Base-by-base conservation (phyloP, 208 protist genomes). In the Trypanosoma congolense region DNA sequence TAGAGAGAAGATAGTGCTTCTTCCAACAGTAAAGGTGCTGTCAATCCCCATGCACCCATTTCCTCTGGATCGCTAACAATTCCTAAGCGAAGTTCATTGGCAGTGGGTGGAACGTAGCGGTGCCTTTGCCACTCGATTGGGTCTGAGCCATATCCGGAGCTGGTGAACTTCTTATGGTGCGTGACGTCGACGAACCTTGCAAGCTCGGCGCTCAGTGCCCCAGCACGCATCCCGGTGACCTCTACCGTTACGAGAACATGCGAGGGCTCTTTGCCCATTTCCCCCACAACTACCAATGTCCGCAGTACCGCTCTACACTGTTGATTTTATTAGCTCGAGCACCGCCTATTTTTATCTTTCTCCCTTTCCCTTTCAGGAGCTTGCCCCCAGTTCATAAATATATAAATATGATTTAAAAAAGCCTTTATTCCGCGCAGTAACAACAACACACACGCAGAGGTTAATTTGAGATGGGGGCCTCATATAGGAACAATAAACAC, bases 11-110 rank as follows among this genome's bases (percentile, higher is more conserved):
- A 31, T 24, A 24, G 1, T 0, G 42, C 30, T 18, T 40, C 21
- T 35, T 64, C 49, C 35, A 87, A 52, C 12, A 57, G 14, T 25
- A 87, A 30, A 16, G 80, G 73, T 47, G 54, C 60, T 14, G 56
- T 48, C 0, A 55, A 47, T 5, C 80, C 80, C 80, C 80, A 88
- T 21, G 54, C 54, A 26, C 80, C 80, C 42, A 83, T 70, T 31
- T 53, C 55, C 5, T 55, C 56, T 14, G 53, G 50, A 6, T 38
- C 66, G 6, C 58, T 56, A 12, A 83, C 74, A 22, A 88, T 55
- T 22, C 56, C 80, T 22, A 83, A 71, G 30, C 71, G 60, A 21
- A 87, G 36, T 22, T 77, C 55, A 30, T 65, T 59, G 12, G 43
- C 19, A 2, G 46, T 62, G 8, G 53, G 58, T 21, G 61, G 61